Conservation (phyloP, 1,139 yeast species). For the Zygosaccharomyces pseudobailii region DNA sequence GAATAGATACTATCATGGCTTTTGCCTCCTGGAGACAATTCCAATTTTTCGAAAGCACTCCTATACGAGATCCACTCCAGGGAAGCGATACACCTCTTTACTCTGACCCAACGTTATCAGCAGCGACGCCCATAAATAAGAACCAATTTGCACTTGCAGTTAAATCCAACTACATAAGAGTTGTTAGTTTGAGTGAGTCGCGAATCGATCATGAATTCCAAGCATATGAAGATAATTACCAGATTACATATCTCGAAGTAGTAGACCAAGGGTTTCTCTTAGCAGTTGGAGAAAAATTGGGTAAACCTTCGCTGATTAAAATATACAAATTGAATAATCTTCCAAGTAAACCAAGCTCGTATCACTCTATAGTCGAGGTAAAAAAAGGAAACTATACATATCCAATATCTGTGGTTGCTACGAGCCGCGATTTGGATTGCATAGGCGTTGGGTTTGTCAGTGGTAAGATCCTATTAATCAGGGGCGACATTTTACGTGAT, state of each 20-base stretch:
- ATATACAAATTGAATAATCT: conserved; percentile 66
- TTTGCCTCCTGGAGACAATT: conserved; percentile 75
- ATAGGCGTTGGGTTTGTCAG: conserved; percentile 82
- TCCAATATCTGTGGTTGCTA: conserved; percentile 65
- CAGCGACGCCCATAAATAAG: conserved; percentile 49
- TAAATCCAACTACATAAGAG: conserved; percentile 49
- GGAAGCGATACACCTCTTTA: conserved; percentile 62
- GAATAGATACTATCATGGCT: conserved; percentile 33
- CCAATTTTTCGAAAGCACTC: conserved; percentile 78
- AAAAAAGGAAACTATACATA: conserved; percentile 57
- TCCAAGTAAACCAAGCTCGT: conserved; percentile 37
- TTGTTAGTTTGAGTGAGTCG: conserved; percentile 48
- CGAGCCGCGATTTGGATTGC: conserved; percentile 55
- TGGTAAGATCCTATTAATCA: conserved; percentile 73
- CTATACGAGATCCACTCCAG: conserved; percentile 76
- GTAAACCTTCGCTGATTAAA: conserved; percentile 60
- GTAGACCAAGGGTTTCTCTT: conserved; percentile 50
- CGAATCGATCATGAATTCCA: conserved; percentile 45
- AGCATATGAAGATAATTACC: conserved; percentile 63
- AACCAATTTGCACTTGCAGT: conserved; percentile 58
- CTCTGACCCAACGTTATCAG: conserved; percentile 68
- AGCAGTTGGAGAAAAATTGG: conserved; percentile 71
- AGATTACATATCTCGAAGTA: conserved; percentile 51
- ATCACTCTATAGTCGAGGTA: conserved; percentile 41
- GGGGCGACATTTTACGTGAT: conserved; percentile 87